Evolutionary conservation across 768 basidiomycete species (phyloP).

Genomic region (Tricholoma saponaceum): DNA sequence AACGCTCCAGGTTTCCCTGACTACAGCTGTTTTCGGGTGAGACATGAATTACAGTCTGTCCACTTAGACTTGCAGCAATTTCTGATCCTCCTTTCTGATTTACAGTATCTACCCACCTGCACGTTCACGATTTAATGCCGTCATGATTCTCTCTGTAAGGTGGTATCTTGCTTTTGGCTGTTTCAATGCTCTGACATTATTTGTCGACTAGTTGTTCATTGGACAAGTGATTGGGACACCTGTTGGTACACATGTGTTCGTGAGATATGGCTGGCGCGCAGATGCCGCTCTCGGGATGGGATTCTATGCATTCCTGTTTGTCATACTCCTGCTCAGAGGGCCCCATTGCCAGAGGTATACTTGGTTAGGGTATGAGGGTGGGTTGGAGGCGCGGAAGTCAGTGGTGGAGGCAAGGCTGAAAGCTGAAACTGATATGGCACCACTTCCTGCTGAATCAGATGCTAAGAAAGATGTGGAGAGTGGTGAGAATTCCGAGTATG

Average conservation of each 20-base stretch:
- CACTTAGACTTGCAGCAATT: background rate
- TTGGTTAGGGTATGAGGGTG: slow-evolving; percentile 66
- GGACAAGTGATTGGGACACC: slow-evolving; percentile 83
- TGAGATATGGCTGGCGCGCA: slow-evolving; percentile 67
- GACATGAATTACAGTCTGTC: slow-evolving; percentile 1
- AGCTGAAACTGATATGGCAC: background rate
- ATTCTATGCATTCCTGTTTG: slow-evolving; percentile 50
- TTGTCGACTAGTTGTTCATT: slow-evolving; percentile 47
- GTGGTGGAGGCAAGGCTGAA: slow-evolving; percentile 24
- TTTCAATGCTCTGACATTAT: background rate
- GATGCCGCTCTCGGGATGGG: slow-evolving; percentile 58
- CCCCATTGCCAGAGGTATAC: slow-evolving; percentile 57
- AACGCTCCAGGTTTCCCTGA: slow-evolving; percentile 63
- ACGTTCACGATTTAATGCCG: slow-evolving; percentile 71
- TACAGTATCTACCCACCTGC: slow-evolving; percentile 42
- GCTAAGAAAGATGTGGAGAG: background rate
- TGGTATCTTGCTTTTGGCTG: slow-evolving; percentile 11
- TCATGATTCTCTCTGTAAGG: slow-evolving; percentile 61
- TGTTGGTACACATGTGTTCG: slow-evolving; percentile 67
- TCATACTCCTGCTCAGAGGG: slow-evolving; percentile 59
- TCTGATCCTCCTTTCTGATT: slow-evolving; percentile 6
- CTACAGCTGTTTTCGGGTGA: slow-evolving; percentile 56
- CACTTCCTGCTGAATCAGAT: background rate
- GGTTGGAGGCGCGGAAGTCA: slow-evolving; percentile 38
- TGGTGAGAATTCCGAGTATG: background rate